Base-by-base conservation (phyloP, 1,139 yeast genomes). In the Geotrichum fermentans region DNA sequence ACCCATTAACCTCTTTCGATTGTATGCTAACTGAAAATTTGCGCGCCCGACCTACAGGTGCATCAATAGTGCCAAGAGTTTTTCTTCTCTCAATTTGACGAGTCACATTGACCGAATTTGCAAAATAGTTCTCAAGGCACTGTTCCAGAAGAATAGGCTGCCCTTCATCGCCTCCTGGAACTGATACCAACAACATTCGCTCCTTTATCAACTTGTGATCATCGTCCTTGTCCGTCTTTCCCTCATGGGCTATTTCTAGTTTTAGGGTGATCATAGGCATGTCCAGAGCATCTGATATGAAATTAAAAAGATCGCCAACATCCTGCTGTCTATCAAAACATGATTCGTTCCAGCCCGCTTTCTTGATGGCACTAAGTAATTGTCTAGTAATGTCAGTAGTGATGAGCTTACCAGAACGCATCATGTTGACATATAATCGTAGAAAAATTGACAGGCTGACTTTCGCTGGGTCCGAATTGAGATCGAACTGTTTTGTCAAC, bases 191-290 rank as follows among this genome's bases (percentile, higher is more conserved):
- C 43, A 84, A 67, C 53, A 83, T 75, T 45, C 90, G 72, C 62
- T 84, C 94, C 56, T 81, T 79, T 33, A 84, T 77, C 53, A 78
- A 72, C 61, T 82, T 79, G 59, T 81, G 77, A 64, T 85, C 92
- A 58, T 83, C 92, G 45, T 77, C 76, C 43, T 75, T 74, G 51
- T 70, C 80, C 56, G 74, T 75, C 60, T 79, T 81, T 2, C 94
- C 95, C 1, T 83, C 83, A 61, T 85, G 95, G 49, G 83, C 82
- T 47, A 85, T 84, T 60, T 85, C 92, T 37, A 85, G 77, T 58
- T 80, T 80, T 54, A 85, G 77, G 0, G 92, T 83, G 47, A 85
- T 68, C 53, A 84, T 67, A 0, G 95, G 95, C 82, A 85, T 80
- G 14, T 75, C 67, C 45, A 85, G 70, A 11, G 73, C 71, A 56